Evolutionary conservation across 1,284 basidiomycete genomes (phyloP).

Genomic region (Peniophora sp.): DNA sequence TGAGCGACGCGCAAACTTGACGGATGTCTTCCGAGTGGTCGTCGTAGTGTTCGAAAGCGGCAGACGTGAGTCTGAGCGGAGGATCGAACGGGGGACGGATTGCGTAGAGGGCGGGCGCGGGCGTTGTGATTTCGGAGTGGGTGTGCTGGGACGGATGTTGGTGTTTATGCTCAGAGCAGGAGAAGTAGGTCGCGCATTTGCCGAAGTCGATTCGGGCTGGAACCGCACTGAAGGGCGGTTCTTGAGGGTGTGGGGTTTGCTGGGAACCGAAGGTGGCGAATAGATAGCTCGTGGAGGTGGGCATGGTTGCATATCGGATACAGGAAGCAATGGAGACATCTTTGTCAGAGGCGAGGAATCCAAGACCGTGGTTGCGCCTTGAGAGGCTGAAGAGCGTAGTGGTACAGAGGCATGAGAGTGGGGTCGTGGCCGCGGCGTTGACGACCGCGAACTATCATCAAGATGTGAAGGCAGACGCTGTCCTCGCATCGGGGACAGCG

Average conservation of each 20-base stretch:
- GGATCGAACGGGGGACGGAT: constrained; percentile 12
- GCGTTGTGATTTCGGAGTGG: neutral
- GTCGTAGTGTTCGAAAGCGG: constrained; percentile 4
- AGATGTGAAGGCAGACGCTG: constrained; percentile 1
- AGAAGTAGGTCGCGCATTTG: neutral
- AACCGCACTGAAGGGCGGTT: neutral
- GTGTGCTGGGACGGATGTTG: neutral
- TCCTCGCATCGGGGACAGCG: constrained; percentile 11
- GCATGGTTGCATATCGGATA: neutral
- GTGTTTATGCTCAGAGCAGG: neutral
- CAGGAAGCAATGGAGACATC: too few relatives aligned
- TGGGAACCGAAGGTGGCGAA: neutral
- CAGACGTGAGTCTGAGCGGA: constrained; percentile 10
- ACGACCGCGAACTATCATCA: too few relatives aligned
- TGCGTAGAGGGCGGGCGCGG: constrained; percentile 7
- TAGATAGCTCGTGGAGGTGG: neutral
- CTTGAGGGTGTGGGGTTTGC: neutral
- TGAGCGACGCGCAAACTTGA: constrained; percentile 12
- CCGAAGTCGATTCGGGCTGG: neutral
- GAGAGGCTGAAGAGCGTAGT: too few relatives aligned
- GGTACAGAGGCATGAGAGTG: too few relatives aligned
- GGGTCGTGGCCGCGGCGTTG: too few relatives aligned
- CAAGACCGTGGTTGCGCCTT: too few relatives aligned
- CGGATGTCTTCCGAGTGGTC: constrained; percentile 7
- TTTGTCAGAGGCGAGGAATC: too few relatives aligned